Conservation (phyloP, 345 rosid species). For the Hibiscus trionum region DNA sequence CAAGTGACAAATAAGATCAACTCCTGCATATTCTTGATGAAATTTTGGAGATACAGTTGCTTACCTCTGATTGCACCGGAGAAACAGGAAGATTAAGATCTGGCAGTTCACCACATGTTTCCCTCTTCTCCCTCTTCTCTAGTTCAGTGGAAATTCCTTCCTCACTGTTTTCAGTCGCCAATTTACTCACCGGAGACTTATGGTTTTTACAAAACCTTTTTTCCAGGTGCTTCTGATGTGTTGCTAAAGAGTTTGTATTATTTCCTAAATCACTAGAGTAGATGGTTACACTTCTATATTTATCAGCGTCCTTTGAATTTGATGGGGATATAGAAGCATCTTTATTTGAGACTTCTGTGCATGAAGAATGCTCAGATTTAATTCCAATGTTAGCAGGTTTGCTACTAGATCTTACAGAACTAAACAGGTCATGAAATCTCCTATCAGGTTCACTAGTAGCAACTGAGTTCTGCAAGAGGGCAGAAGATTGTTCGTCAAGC, state of each 20-base stretch:
- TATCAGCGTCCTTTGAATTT: constrained; percentile 15
- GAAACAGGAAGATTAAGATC: constrained; percentile 31
- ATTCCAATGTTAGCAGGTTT: constrained; percentile 6
- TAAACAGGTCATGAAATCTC: constrained; percentile 9
- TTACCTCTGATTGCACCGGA: constrained; percentile 19
- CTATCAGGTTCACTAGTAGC: constrained; percentile 11
- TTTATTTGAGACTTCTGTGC: constrained; percentile 12
- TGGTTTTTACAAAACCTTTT: constrained; percentile 11
- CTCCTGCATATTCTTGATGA: background rate
- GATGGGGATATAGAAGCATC: constrained; percentile 13
- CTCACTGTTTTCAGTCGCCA: constrained; percentile 5
- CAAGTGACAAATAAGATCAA: background rate
- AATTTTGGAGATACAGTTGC: constrained; percentile 5
- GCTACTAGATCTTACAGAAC: constrained; percentile 14
- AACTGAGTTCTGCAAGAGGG: constrained; percentile 13
- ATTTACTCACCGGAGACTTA: constrained; percentile 11
- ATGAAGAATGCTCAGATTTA: constrained; percentile 16
- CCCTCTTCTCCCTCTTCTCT: constrained; percentile 18
- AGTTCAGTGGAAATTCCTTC: constrained; percentile 10
- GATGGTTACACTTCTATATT: constrained; percentile 11
- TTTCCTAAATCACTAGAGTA: constrained; percentile 11
- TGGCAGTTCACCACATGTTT: constrained; percentile 18
- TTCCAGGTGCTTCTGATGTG: constrained; percentile 15
- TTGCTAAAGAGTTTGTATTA: constrained; percentile 9
- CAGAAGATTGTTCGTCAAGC: constrained; percentile 11